phyloP scores from a whole-genome alignment of 1,139 yeast genomes.

The Lodderomyces metapsilosis region DNA sequence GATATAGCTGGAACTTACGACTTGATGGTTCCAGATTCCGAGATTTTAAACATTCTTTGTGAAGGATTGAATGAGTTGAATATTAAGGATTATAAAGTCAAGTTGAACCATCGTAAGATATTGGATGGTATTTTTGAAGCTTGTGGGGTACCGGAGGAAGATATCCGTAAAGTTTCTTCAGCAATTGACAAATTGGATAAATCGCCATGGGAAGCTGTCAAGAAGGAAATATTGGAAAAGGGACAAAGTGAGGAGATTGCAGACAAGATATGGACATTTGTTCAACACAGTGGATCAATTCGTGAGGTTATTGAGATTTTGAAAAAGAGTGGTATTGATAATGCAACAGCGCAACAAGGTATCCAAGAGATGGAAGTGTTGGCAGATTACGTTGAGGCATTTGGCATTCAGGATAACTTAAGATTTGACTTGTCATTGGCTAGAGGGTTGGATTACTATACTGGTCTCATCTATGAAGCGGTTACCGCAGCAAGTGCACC shows the following conservation, averaged over 20 bases:
- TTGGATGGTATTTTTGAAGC: conserved; percentile 93
- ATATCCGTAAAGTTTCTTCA: conserved; percentile 87
- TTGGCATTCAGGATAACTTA: conserved; percentile 59
- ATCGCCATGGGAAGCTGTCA: conserved; percentile 91
- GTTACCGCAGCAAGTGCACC: conserved; percentile 95
- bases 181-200: conserved; percentile 97
- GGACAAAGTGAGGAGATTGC: conserved; percentile 89
- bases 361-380: conserved; percentile 73
- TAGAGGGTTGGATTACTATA: conserved; percentile 95
- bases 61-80: conserved; percentile 86
- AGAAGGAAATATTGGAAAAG: conserved; percentile 85
- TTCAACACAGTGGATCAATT: conserved; percentile 75
- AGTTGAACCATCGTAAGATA: conserved; percentile 91
- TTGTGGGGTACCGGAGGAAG: conserved; percentile 92
- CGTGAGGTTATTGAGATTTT: conserved; percentile 63
- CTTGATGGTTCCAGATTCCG: conserved; percentile 94
- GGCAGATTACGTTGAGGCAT: conserved; percentile 78
- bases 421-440: conserved; percentile 93
- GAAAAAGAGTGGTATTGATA: conserved; percentile 53
- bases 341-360: conserved; percentile 77
- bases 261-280: conserved; percentile 87
- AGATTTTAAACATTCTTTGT: conserved; percentile 72
- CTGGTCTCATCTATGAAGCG: conserved; percentile 94
- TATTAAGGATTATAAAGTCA: conserved; percentile 82
- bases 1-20: conserved; percentile 94